These are phyloP conservation scores for Pleodorina starrii DNA, from an alignment of 139 green algal species.

Conservation along the genomic window DNA sequence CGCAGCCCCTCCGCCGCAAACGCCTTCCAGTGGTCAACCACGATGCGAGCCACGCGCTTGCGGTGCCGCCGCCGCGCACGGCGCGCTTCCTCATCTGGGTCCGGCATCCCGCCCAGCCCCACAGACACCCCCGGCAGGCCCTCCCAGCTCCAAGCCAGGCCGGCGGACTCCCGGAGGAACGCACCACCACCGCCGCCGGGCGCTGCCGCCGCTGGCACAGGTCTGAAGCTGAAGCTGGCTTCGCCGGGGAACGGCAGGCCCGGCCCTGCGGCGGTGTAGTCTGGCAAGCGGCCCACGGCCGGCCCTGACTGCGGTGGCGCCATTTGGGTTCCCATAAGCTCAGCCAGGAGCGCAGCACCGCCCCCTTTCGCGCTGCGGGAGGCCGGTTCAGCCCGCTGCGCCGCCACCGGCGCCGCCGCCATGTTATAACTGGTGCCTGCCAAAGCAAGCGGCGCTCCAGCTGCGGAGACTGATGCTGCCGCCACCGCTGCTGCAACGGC, in stretches of 20 bases:
- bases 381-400: too few species aligned
- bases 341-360: neutral
- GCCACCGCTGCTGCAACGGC: too few species aligned
- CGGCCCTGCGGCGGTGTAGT: neutral
- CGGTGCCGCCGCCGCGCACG: conserved; percentile 54
- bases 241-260: neutral
- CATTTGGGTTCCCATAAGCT: neutral
- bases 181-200: neutral
- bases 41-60: conserved; percentile 58
- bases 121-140: neutral
- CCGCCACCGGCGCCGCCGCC: too few species aligned
- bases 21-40: conserved; percentile 67
- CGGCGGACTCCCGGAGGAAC: neutral
- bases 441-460: too few species aligned
- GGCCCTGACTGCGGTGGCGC: neutral
- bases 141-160: neutral
- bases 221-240: neutral
- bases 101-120: neutral
- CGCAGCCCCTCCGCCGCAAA: conserved; percentile 51
- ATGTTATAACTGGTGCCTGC: too few species aligned
- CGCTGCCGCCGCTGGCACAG: neutral
- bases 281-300: too few species aligned
- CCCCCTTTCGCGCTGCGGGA: neutral
- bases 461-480: too few species aligned
- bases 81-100: conserved; percentile 43